phyloP scores from a whole-genome alignment of 192 early-diverging fungal genomes.

The Coemansia sp. region DNA sequence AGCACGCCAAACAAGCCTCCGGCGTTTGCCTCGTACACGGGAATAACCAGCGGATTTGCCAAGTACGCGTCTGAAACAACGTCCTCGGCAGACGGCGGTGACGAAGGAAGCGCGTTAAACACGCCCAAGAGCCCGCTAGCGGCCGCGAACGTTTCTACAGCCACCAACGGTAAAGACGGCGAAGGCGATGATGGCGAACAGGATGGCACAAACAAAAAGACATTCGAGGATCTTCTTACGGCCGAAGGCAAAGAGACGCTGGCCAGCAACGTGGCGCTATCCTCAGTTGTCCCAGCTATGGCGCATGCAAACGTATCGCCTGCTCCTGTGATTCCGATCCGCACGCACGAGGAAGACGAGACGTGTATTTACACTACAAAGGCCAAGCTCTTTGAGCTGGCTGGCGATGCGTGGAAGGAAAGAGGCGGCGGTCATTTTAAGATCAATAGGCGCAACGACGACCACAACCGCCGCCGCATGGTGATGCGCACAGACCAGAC shows the following conservation, averaged over 20 bases:
- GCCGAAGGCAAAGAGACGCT: conserved; percentile 36
- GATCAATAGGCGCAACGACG: conserved; percentile 35
- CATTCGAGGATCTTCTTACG: conserved; percentile 45
- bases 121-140: background rate
- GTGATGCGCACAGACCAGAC: conserved; percentile 54
- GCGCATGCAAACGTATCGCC: conserved; percentile 17
- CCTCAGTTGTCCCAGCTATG: conserved; percentile 23
- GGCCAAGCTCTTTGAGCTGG: conserved; percentile 52
- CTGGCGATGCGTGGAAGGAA: conserved; percentile 42
- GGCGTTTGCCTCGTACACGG: conserved; percentile 22
- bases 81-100: conserved; percentile 1
- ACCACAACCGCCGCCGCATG: conserved; percentile 19
- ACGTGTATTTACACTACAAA: conserved; percentile 41
- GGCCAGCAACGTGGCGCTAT: conserved; percentile 22
- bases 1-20: conserved; percentile 15
- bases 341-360: conserved; percentile 55
- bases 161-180: background rate
- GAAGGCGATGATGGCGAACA: background rate
- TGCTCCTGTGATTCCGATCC: conserved; percentile 11
- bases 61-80: conserved; percentile 30
- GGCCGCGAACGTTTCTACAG: background rate
- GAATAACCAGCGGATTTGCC: conserved; percentile 37
- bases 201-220: background rate
- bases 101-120: background rate
- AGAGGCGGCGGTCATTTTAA: conserved; percentile 52